Evolutionary conservation across 192 early-diverging fungal genomes (phyloP).

Genomic region (Dissophora ornata): DNA sequence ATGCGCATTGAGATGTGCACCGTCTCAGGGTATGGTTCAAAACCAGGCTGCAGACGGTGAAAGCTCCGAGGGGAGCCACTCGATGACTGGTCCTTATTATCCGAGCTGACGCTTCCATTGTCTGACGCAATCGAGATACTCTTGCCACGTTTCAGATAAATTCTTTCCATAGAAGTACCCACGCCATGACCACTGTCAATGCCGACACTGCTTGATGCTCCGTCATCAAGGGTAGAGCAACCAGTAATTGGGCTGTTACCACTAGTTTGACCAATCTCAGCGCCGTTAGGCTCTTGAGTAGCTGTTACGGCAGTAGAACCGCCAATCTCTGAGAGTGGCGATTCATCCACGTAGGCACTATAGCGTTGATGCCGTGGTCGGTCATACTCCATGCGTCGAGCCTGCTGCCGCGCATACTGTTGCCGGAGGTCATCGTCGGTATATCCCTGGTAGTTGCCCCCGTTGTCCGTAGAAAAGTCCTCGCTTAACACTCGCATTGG

Average conservation of each 20-base stretch:
- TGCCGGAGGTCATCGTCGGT: slow-evolving; percentile 47
- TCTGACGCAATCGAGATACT: slow-evolving; percentile 7
- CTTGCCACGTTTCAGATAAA: background rate
- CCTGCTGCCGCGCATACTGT: slow-evolving; percentile 36
- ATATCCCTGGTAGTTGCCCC: slow-evolving; percentile 36
- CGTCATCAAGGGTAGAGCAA: too few species aligned
- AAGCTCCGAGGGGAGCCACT: background rate
- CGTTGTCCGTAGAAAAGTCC: slow-evolving; percentile 21
- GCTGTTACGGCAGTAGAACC: background rate
- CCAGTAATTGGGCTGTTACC: too few species aligned
- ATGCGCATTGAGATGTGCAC: slow-evolving; percentile 16
- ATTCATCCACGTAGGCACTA: slow-evolving; percentile 15
- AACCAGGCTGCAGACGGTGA: background rate
- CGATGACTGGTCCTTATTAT: slow-evolving; percentile 2
- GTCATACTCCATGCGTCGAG: slow-evolving; percentile 33
- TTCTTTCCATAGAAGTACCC: slow-evolving; percentile 1
- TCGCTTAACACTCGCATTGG: slow-evolving; percentile 46
- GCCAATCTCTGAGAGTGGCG: background rate
- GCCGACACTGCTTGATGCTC: slow-evolving; percentile 6
- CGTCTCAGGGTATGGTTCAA: slow-evolving; percentile 18
- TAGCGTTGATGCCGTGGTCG: slow-evolving; percentile 19
- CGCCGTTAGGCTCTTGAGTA: too few species aligned
- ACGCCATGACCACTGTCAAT: slow-evolving; percentile 44
- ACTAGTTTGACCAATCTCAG: background rate
- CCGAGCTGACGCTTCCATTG: background rate